phyloP scores from a whole-genome alignment of 1,139 yeast genomes.

The Candida buenavistaensis region DNA sequence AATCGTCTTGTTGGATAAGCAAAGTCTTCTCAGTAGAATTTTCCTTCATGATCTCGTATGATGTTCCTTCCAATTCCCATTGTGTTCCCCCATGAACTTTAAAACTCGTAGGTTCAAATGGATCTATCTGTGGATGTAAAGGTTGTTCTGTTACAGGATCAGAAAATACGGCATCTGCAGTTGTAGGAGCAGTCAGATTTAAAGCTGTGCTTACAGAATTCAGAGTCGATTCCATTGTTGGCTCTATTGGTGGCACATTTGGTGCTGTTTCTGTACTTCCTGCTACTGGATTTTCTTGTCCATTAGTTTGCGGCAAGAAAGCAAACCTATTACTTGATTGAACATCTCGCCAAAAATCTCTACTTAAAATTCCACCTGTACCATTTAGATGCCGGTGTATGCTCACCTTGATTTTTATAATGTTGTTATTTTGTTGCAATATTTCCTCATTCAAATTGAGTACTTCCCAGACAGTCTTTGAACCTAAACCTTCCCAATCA shows the following conservation, averaged over 20 bases:
- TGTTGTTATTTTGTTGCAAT: slow-evolving; percentile 12
- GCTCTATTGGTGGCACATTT: slow-evolving; percentile 1
- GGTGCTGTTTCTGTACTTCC: slow-evolving; percentile 1
- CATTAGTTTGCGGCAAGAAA: slow-evolving; percentile 20
- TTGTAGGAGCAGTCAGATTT: too few relatives aligned
- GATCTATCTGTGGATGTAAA: slow-evolving; percentile 9
- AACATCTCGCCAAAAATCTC: slow-evolving; percentile 29
- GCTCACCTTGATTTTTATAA: slow-evolving; percentile 15
- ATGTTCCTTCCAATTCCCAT: slow-evolving; percentile 29
- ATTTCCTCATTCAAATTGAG: slow-evolving; percentile 14
- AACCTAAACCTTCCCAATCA: too few relatives aligned
- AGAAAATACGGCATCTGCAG: not conserved
- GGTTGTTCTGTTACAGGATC: not conserved
- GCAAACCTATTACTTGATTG: slow-evolving; percentile 25
- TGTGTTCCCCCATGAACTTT: slow-evolving; percentile 22
- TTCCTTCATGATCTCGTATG: slow-evolving; percentile 23
- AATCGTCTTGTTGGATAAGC: slow-evolving; percentile 26
- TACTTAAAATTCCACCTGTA: slow-evolving; percentile 28
- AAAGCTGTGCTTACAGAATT: too few relatives aligned
- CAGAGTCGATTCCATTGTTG: not conserved
- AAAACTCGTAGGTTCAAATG: slow-evolving; percentile 26
- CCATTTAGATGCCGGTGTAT: slow-evolving; percentile 16
- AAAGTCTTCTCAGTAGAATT: slow-evolving; percentile 10
- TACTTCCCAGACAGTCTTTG: too few relatives aligned
- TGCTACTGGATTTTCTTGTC: not conserved